Evolutionary conservation across 176 grass and related monocot genomes (phyloP), one percentile per base, ranked within the genome.

Genomic region (Chloris gayana): DNA sequence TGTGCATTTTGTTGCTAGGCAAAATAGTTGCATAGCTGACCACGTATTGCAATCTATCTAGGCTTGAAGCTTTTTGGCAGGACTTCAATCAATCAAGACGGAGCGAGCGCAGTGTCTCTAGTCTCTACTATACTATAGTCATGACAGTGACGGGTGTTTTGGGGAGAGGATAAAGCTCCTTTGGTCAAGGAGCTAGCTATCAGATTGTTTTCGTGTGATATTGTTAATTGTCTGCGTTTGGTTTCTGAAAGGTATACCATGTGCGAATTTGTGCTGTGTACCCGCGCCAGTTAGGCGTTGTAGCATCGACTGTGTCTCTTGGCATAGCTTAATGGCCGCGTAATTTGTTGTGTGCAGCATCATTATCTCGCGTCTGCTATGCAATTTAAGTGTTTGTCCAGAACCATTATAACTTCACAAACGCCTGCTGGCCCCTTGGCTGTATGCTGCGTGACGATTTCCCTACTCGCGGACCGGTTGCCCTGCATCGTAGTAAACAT

Each of bases 181-280:
- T 82, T 45, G 19, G 56, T 72, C 6, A 27, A 49, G 47, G 83
- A 73, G 83, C 72, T 82, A 72, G 72, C 26, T 82, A 82, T 67
- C 83, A 82, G 87, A 77, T 75, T 89, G 83, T 82, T 85, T 89
- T 73, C 47, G 58, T 82, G 83, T 58, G 68, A 73, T 46, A 45
- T 9, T 73, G 42, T 75, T 63, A 70, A 75, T 54, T 74, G 72
- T 50, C 34, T 21, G 26, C 71, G 80, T 71, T 27, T 33, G 66
- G 39, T 68, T 70, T 62, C 60, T 82, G 47, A 50, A 60, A 37
- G 66, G 25, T 47, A 59, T 82, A 73, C 49, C 3, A 65, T 76
- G 49, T 46, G 37, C 47, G 17, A 24, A 56, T 12, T 14, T 71
- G 78, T 75, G 49, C 61, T 41, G 45, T 83, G 35, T 87, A 75